Base-by-base conservation (phyloP, 129 eudicot species). In the Dittrichia graveolens region DNA sequence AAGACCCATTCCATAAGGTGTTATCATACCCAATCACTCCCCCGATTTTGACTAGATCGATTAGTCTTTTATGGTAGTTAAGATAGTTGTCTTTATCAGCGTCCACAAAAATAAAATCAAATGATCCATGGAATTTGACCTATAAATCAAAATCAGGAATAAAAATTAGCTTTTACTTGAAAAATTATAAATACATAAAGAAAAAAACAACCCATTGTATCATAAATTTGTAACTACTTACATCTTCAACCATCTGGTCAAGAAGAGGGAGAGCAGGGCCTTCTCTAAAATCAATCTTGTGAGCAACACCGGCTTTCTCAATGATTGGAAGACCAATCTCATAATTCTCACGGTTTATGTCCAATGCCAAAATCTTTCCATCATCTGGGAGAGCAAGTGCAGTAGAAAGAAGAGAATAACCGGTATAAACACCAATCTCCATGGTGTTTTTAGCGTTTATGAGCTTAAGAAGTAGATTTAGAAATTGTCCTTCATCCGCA, bases 401-500 rank as follows among this genome's bases (percentile, higher is more conserved):
- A 0, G 88, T 84, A 31, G 89, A 83, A 13, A 84, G 85, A 60
- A 84, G 85, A 48, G 88, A 84, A 48, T 84, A 80, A 52, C 88
- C 88, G 0, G 88, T 84, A 71, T 71, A 84, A 53, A 84, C 88
- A 54, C 88, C 88, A 16, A 84, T 84, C 61, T 80, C 85, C 85
- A 80, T 81, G 0, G 83, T 81, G 73, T 74, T 84, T 71, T 83
- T 83, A 34, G 88, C 88, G 6, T 84, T 84, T 24, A 84, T 84
- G 7, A 84, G 80, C 50, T 85, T 85, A 0, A 85, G 50, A 7
- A 85, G 80, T 44, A 85, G 24, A 66, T 75, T 85, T 57, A 85
- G 46, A 63, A 85, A 85, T 8, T 85, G 89, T 54, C 89, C 86
- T 81, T 85, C 89, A 74, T 85, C 89, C 0, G 89, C 89, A 8